Base-by-base conservation (phyloP, 1,139 yeast genomes). In the Suhomyces wounanorum region DNA sequence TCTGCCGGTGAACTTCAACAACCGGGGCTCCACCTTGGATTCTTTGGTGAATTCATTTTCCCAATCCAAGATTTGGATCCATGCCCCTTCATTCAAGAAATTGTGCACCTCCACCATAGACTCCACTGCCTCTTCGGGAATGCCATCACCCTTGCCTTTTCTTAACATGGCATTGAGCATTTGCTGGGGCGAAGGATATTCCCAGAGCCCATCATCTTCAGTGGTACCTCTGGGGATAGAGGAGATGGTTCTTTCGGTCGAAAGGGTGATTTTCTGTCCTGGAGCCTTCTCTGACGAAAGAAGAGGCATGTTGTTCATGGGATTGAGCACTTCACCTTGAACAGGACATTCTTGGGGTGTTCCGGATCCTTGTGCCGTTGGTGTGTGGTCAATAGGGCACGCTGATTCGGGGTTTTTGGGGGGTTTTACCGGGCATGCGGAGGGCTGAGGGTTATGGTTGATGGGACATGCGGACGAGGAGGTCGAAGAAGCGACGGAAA, bases 121-220 rank as follows among this genome's bases (percentile, higher is more conserved):
- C 59, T 89, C 97, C 7, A 94, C 97, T 0, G 97, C 97, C 56
- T 90, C 97, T 66, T 91, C 98, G 2, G 95, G 95, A 39, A 94
- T 81, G 25, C 84, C 89, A 44, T 87, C 87, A 30, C 85, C 89
- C 63, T 91, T 91, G 13, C 97, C 97, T 70, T 94, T 94, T 57
- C 94, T 82, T 42, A 91, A 73, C 98, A 94, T 94, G 25, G 99
- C 99, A 65, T 92, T 92, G 57, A 91, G 84, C 99, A 94, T 95
- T 67, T 94, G 99, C 68, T 94, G 99, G 1, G 99, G 99, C 1
- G 97, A 90, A 1, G 99, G 99, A 66, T 95, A 94, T 68, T 94
- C 99, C 99, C 99, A 94, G 44, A 85, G 83, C 0, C 96, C 92
- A 54, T 81, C 82, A 25, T 73, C 79, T 3, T 73, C 75, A n/a